A percentile compares a stretch with the other conserved stretches of the same genome.
These are phyloP conservation scores for Boletus fagicola DNA, from an alignment of 768 basidiomycete species.

Conservation along the genomic window DNA sequence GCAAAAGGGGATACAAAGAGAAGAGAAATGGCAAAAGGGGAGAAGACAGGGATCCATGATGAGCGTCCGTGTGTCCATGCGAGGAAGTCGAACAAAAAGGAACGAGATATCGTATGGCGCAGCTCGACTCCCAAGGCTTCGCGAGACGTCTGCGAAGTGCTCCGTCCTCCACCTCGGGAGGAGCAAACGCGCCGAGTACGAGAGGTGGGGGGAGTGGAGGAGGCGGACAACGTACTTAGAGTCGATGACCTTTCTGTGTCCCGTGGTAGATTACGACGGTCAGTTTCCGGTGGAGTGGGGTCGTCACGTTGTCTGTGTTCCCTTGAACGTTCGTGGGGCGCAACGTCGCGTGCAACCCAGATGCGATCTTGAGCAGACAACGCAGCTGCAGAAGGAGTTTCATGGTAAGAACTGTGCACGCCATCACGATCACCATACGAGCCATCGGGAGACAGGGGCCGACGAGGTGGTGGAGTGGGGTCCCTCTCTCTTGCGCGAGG, in stretches of 20 bases:
- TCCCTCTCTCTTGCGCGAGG: conserved; percentile 27
- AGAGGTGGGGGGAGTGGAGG: conserved; percentile 37
- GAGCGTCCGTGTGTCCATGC: conserved; percentile 42
- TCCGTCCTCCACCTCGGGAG: conserved; percentile 38
- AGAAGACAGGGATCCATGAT: conserved; percentile 39
- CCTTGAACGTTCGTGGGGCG: conserved; percentile 18
- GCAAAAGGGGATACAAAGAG: conserved; percentile 30
- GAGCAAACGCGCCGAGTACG: conserved; percentile 38
- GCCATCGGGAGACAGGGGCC: conserved; percentile 19
- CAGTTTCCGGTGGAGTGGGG: conserved; percentile 13
- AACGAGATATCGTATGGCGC: conserved; percentile 30
- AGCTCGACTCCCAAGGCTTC: conserved; percentile 48
- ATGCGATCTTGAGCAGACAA: conserved; percentile 27
- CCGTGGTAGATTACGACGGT: conserved; percentile 26
- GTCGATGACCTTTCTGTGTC: conserved; percentile 37
- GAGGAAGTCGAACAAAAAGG: conserved; percentile 39
- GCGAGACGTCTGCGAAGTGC: conserved; percentile 37
- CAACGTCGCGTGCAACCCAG: conserved; percentile 18
- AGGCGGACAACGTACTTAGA: conserved; percentile 49
- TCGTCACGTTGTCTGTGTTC: conserved; percentile 30
- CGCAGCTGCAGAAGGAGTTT: conserved; percentile 16
- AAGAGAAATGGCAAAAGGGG: conserved; percentile 31
- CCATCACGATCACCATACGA: conserved; percentile 25
- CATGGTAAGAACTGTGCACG: conserved; percentile 19
- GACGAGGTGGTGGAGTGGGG: conserved; percentile 21